Evolutionary conservation across 768 basidiomycete genomes (phyloP).

Genomic region (Termitomyces sp.): DNA sequence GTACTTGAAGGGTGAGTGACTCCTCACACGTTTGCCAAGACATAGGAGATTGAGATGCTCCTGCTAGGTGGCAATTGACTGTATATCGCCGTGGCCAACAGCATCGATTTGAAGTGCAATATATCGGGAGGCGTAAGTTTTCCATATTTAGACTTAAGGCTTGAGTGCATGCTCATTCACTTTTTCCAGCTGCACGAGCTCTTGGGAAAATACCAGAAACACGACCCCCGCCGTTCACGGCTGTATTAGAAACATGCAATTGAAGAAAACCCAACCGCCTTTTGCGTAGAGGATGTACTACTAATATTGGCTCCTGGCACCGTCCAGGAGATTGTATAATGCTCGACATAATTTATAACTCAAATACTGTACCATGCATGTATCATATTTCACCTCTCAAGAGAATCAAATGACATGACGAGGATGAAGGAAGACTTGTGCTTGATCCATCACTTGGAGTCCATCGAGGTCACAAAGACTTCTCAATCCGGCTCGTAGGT

Average conservation of each 20-base stretch:
- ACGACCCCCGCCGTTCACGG: slow-evolving; percentile 63
- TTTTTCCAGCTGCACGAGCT: slow-evolving; percentile 45
- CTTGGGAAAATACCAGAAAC: slow-evolving; percentile 40
- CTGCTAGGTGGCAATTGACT: slow-evolving; percentile 59
- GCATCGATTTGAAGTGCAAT: slow-evolving; percentile 65
- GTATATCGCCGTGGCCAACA: slow-evolving; percentile 56
- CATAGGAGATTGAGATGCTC: slow-evolving; percentile 4
- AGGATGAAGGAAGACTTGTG: neutral
- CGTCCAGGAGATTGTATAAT: neutral
- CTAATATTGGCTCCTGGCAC: neutral
- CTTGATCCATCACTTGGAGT: neutral
- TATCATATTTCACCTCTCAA: neutral
- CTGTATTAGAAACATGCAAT: slow-evolving; percentile 44
- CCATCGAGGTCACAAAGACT: neutral
- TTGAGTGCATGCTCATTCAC: neutral
- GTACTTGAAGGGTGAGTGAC: slow-evolving; percentile 57
- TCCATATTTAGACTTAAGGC: neutral
- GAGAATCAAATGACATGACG: neutral
- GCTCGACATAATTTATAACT: neutral
- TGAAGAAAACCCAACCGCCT: slow-evolving; percentile 5
- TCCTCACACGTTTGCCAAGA: neutral
- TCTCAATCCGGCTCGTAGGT: slow-evolving; percentile 61
- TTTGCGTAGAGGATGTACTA: neutral
- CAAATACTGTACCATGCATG: neutral
- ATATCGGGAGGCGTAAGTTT: slow-evolving; percentile 55